Conservation (phyloP, 2,329 filamentous ascomycete genomes). For the Scedosporium minutisporum region DNA sequence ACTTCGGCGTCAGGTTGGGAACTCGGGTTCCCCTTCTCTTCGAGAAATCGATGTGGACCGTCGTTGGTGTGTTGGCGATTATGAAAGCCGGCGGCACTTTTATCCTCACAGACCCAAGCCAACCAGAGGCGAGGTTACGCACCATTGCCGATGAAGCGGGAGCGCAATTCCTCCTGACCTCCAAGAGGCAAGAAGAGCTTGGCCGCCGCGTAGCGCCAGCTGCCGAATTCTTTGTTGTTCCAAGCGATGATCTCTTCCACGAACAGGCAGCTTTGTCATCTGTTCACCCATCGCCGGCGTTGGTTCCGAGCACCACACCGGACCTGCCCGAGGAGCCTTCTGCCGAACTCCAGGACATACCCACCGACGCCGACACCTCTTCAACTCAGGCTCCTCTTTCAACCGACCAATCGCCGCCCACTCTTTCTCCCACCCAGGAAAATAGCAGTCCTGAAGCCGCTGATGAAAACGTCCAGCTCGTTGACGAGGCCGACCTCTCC, state of each 20-base stretch:
- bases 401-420: neutral
- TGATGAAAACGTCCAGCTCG: neutral
- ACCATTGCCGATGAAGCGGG: constrained; percentile 34
- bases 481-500: neutral
- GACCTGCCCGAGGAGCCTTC: constrained; percentile 8
- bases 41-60: constrained; percentile 37
- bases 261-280: constrained; percentile 16
- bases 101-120: constrained; percentile 35
- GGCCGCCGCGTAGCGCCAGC: constrained; percentile 25
- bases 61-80: constrained; percentile 33
- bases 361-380: constrained; percentile 5
- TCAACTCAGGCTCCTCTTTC: neutral
- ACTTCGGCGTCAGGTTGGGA: constrained; percentile 26
- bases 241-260: constrained; percentile 6
- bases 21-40: constrained; percentile 39
- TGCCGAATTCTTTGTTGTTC: constrained; percentile 17
- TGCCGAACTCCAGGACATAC: neutral
- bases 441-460: neutral
- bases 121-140: constrained; percentile 33
- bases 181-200: constrained; percentile 25
- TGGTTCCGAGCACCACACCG: constrained; percentile 10
- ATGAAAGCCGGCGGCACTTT: constrained; percentile 41
- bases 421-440: neutral
- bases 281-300: constrained; percentile 11
- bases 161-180: constrained; percentile 30